Conservation (phyloP, 352 stramenopile genomes). For the Phytopythium sindhum region DNA sequence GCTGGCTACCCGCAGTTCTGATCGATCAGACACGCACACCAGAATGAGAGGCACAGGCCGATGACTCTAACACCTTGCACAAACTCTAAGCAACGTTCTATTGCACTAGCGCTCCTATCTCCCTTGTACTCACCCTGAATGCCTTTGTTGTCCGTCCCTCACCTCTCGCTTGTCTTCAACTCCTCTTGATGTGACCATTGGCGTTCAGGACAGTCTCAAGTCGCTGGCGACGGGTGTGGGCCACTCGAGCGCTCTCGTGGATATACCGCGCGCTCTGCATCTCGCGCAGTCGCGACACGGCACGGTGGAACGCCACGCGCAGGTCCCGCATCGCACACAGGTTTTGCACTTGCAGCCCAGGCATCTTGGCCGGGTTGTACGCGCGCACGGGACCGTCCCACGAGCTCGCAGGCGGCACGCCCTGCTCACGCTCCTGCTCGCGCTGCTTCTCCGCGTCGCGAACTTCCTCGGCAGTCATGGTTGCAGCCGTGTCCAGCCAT, state of each 20-base stretch:
- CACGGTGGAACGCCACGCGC: conserved; percentile 72
- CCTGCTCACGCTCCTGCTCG: conserved; percentile 26
- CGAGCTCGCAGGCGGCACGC: conserved; percentile 57
- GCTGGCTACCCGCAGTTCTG: conserved; percentile 2
- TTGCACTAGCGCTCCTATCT: background rate
- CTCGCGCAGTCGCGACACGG: conserved; percentile 78
- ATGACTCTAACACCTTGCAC: background rate
- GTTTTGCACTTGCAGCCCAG: conserved; percentile 52
- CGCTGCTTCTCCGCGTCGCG: conserved; percentile 26
- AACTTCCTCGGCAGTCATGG: conserved; percentile 13
- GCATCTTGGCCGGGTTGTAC: conserved; percentile 59
- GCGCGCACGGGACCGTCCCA: conserved; percentile 58
- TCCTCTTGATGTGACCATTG: background rate
- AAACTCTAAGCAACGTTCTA: background rate
- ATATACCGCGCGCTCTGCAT: conserved; percentile 85
- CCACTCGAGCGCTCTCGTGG: conserved; percentile 28
- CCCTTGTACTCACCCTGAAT: background rate
- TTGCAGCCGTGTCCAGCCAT: conserved; percentile 19
- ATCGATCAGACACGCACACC: background rate
- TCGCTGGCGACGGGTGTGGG: background rate
- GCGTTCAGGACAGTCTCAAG: conserved; percentile 1
- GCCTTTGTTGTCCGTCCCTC: too few relatives aligned
- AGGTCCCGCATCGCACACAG: conserved; percentile 71
- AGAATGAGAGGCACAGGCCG: background rate
- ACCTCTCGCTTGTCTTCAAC: background rate